phyloP scores from a whole-genome alignment of 106 monocot species.

The Acorus gramineus region DNA sequence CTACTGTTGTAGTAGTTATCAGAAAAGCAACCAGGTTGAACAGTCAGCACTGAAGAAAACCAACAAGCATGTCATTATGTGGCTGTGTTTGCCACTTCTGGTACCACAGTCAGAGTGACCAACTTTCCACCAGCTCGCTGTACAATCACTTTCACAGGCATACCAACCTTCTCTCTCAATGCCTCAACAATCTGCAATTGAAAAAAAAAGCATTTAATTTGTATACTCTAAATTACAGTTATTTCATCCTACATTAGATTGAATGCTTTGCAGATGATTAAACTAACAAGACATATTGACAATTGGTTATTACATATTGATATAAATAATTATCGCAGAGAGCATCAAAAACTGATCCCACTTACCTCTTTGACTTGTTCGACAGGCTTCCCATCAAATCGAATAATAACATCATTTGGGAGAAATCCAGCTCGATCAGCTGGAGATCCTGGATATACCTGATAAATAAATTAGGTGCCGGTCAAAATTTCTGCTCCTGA shows the following conservation, averaged over 20 bases:
- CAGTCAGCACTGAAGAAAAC: background rate
- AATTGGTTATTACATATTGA: no score
- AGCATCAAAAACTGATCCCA: no score
- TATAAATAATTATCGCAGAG: no score
- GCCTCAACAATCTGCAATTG: constrained; percentile 55
- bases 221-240: background rate
- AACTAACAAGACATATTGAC: no score
- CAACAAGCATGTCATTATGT: constrained; percentile 8
- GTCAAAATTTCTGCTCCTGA: background rate
- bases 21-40: no score
- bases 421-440: constrained; percentile 74
- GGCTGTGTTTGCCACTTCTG: constrained; percentile 51
- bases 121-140: constrained; percentile 35
- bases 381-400: constrained; percentile 72
- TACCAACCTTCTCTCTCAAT: constrained; percentile 68
- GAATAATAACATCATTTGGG: constrained; percentile 70
- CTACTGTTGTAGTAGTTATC: no score
- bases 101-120: constrained; percentile 42
- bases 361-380: constrained; percentile 60
- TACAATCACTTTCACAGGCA: constrained; percentile 53
- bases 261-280: no score
- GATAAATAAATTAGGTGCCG: constrained; percentile 9
- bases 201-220: background rate
- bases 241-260: no score
- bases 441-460: constrained; percentile 92